Conservation (phyloP, 108 stramenopile genomes). For the Pseudonitzschia multiseries region DNA sequence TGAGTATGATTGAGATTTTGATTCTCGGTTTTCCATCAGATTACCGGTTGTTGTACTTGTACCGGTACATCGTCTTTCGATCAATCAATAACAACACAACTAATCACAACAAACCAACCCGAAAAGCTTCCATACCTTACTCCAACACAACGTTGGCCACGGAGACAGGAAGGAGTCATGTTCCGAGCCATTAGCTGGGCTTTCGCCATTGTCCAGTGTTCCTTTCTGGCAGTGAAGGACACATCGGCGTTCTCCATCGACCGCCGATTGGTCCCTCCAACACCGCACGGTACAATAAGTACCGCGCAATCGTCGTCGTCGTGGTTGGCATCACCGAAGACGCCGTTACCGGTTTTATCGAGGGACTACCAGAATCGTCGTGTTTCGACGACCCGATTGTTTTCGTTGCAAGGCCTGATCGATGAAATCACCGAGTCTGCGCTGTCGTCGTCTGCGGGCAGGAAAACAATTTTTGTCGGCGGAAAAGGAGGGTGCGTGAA, state of each 20-base stretch:
- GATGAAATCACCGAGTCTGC: slow-evolving; percentile 12
- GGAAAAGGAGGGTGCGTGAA: slow-evolving; percentile 54
- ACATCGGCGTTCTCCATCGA: background rate
- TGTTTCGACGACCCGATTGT: background rate
- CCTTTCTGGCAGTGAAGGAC: slow-evolving; percentile 1
- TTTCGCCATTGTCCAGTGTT: background rate
- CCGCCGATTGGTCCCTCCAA: background rate
- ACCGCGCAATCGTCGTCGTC: no score
- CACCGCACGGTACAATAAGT: no score
- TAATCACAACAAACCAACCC: no score
- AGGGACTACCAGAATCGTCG: background rate
- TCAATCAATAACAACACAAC: no score
- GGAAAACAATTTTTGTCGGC: slow-evolving; percentile 56
- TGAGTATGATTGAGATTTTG: no score
- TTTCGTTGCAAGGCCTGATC: slow-evolving; percentile 1
- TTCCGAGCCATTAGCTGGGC: background rate
- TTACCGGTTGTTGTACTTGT: no score
- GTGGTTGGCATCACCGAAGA: background rate
- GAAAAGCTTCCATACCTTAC: no score
- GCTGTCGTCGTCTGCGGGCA: background rate
- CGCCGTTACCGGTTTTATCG: background rate
- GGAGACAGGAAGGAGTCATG: background rate
- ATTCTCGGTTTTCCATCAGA: no score
- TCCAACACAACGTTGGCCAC: background rate
- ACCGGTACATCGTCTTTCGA: no score